Evolutionary conservation across 768 basidiomycete species (phyloP).

Genomic region (Kwoniella dendrophila): DNA sequence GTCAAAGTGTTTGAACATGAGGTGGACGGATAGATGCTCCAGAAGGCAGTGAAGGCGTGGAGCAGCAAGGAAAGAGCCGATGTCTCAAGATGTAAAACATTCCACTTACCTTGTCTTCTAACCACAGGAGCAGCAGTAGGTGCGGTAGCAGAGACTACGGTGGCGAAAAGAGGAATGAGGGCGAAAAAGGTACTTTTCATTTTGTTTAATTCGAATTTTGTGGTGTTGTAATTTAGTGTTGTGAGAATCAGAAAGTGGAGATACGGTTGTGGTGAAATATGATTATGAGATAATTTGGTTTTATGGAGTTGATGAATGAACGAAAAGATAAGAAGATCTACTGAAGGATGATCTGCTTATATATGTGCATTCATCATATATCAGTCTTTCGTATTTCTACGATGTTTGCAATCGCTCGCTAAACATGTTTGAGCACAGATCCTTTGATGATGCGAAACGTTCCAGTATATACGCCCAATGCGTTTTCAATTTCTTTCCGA

Average conservation of each 20-base stretch:
- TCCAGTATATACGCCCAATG: no score
- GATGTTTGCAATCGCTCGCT: no score
- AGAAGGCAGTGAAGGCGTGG: no score
- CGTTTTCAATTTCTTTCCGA: no score
- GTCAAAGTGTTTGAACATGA: no score
- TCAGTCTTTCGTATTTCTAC: no score
- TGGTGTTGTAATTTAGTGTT: background rate
- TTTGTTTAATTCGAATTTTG: background rate
- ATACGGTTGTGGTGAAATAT: background rate
- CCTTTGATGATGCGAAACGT: no score
- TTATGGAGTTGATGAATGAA: background rate
- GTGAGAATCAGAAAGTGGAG: background rate
- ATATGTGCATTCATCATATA: no score
- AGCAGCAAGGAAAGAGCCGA: background rate
- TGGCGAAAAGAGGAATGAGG: constrained; percentile 14
- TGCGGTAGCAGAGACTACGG: constrained; percentile 10
- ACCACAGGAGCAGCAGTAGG: constrained; percentile 7
- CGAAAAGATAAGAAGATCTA: no score
- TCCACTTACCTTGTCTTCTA: constrained; percentile 9
- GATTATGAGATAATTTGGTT: background rate
- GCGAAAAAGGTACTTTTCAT: constrained; percentile 16
- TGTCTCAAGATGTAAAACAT: background rate
- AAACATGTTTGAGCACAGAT: no score
- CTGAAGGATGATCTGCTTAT: no score
- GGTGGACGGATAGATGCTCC: no score